Conservation (phyloP, 192 early-diverging fungal species). For the Funneliformis mosseae region DNA sequence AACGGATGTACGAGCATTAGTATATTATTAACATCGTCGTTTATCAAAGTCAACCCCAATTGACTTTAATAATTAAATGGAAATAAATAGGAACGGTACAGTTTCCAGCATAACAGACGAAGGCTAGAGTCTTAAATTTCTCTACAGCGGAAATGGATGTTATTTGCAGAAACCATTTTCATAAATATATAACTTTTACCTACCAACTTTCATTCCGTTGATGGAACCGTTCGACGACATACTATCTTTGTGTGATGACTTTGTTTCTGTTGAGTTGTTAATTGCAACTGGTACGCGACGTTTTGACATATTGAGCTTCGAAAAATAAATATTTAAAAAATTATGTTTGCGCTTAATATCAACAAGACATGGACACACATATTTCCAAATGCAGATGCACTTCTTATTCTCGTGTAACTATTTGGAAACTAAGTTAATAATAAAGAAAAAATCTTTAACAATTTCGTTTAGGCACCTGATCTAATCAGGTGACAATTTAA, state of each 20-base stretch:
- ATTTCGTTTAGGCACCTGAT: not conserved
- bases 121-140: not conserved
- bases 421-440: not conserved
- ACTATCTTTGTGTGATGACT: not conserved
- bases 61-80: not conserved
- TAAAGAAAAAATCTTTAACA: no score
- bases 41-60: not conserved
- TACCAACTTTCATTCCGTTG: slow-evolving; percentile 25
- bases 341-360: not conserved
- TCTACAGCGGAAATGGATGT: not conserved
- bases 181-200: not conserved
- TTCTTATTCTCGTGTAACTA: not conserved
- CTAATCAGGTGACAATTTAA: not conserved
- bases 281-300: not conserved
- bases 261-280: slow-evolving; percentile 3
- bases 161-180: not conserved
- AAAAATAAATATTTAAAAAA: slow-evolving; percentile 7
- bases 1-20: not conserved
- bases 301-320: slow-evolving; percentile 8
- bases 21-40: not conserved
- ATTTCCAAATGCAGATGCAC: not conserved
- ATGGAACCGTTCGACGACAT: slow-evolving; percentile 1
- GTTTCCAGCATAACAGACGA: not conserved
- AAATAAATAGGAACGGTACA: not conserved
- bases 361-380: not conserved